phyloP scores from a whole-genome alignment of 2,329 filamentous ascomycete species.

The Nemania diffusa region DNA sequence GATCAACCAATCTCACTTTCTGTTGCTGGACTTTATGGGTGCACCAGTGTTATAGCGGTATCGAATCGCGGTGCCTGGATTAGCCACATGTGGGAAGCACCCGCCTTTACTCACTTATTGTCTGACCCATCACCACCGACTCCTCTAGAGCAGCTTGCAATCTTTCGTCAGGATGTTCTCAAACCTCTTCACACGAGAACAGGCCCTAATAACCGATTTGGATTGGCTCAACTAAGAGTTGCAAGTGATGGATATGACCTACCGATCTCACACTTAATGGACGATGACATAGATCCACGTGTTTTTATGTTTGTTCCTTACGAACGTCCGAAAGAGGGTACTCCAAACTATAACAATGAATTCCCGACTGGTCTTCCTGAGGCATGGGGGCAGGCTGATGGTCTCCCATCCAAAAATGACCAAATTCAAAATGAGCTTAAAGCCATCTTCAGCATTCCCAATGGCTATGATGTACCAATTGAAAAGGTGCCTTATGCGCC shows the following conservation, averaged over 20 bases:
- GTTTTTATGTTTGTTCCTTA: slow-evolving; percentile 9
- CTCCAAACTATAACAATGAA: background rate
- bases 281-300: slow-evolving; percentile 3
- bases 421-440: slow-evolving; percentile 1
- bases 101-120: background rate
- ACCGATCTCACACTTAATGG: background rate
- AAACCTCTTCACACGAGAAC: background rate
- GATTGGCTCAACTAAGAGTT: background rate
- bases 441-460: background rate
- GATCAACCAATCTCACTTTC: background rate
- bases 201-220: background rate
- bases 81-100: slow-evolving; percentile 5
- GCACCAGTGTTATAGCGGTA: slow-evolving; percentile 7
- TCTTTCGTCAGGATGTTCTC: background rate
- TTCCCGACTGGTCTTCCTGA: background rate
- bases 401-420: background rate
- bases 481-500: slow-evolving; percentile 4
- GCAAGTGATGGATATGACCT: background rate
- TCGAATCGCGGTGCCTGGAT: slow-evolving; percentile 9
- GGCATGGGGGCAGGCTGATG: background rate
- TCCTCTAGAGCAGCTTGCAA: background rate
- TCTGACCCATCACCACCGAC: background rate
- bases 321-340: background rate
- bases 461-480: background rate
- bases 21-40: slow-evolving; percentile 4